Base-by-base conservation (phyloP, 768 basidiomycete species). In the Astraeus odoratus region DNA sequence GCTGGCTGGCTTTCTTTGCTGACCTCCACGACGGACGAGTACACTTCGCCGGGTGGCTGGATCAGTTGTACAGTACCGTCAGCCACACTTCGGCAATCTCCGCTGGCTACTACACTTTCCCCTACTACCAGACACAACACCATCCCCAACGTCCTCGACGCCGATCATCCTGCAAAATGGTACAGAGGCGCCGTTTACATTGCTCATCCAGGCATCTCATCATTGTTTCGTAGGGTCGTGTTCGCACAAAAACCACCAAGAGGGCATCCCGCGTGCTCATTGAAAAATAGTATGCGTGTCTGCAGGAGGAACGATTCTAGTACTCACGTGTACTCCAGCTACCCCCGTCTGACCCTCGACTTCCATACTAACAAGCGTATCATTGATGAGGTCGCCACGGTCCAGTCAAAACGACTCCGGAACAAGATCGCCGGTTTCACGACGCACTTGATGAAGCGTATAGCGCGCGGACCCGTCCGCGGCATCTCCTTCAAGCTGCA, bases 401-500 rank as follows among this genome's bases (percentile, higher is more conserved):
- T 99, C 56, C 95, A 95, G 48, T 97, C 96, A 46, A 98, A 99
- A 75, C 91, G 95, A 57, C 83, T 99, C 59, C 83, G 96, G 66
- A 99, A 99, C 88, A 99, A 99, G 80, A 87, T 99, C 63, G 85
- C 95, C 9, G 96, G 96, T 38, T 99, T 98, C 82, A 99, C 96
- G 49, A 99, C 96, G 60, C 96, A 99, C 67, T 76, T 99, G 68
- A 99, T 99, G 96, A 97, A 93, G 80, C 93, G 96, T 63, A 99
- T 99, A 61, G 92, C 96, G 70, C 83, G 83, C 49, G 96, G 96
- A 3, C 96, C 96, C 59, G 96, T 99, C 53, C 91, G 93, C 54
- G 96, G 96, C 59, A 99, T 99, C 68, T 98, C 96, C 46, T 99
- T 98, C 91, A 96, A 97, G 72, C 86, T 99, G 57, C 96, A 99